Evolutionary conservation across 2,329 filamentous ascomycete genomes (phyloP), one percentile per base, ranked within the genome.

Genomic region (Waltergamsia citrina): DNA sequence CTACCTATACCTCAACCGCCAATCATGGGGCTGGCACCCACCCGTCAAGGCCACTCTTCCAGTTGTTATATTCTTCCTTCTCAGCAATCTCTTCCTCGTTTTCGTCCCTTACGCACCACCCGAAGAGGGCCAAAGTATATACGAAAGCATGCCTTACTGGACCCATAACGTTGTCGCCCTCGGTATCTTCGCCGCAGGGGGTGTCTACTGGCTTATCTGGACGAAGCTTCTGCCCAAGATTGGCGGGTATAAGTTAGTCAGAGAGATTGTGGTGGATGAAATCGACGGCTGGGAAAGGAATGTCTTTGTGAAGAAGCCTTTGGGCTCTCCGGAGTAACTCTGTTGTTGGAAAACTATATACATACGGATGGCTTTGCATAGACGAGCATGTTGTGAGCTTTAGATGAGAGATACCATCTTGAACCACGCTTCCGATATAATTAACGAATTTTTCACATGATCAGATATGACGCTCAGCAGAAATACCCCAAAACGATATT

Each of bases 271-370:
- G 3, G 52, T 79, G 7, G 70, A 75, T 39, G 63, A 63, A 0
- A 63, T 71, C 27, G 76, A 81, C 48, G 75, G 77, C 2, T 81
- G 77, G 77, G 74, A 75, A 43, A 59, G 70, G 21, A 72, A 59
- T 35, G 61, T 70, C 3, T 78, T 78, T 45, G 53, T 60, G 3
- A 60, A 50, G 37, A 50, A 59, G 40, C 66, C 69, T n/a, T n/a
- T n/a, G n/a, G n/a, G n/a, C n/a, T n/a, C n/a, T n/a, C n/a, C n/a
- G n/a, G n/a, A n/a, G n/a, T n/a, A n/a, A n/a, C n/a, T n/a, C n/a
- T n/a, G n/a, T n/a, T n/a, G n/a, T n/a, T n/a, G n/a, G n/a, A n/a
- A n/a, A n/a, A n/a, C n/a, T n/a, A n/a, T n/a, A n/a, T n/a, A n/a
- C n/a, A n/a, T n/a, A n/a, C n/a, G n/a, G n/a, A n/a, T n/a, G n/a